Evolutionary conservation across 257 asterid genomes (phyloP), one percentile per base, ranked within the genome.

Genomic region (Nicotiana knightiana): DNA sequence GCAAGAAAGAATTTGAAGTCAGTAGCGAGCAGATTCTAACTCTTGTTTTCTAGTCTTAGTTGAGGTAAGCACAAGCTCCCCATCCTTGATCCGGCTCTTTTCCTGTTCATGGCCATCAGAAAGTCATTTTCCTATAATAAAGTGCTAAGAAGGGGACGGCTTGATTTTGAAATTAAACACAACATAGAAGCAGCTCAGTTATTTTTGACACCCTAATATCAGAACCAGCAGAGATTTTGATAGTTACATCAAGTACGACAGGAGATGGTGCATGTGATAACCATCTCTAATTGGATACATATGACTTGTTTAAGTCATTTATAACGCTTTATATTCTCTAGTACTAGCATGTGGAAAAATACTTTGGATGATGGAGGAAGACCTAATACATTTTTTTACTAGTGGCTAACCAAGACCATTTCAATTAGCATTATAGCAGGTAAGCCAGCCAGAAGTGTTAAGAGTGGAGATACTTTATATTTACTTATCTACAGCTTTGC

Each of bases 11-110:
- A 73, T 15, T 33, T 1, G 51, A 26, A 35, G 46, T 65, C 39
- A 81, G 21, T 9, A 66, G 78, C 30, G 66, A 37, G 55, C 78
- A 32, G 78, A 37, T 81, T 46, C 12, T 81, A 66, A 81, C 83
- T 53, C 83, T 57, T 81, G 83, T 81, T 66, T 81, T 66, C 83
- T 65, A 66, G 83, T 81, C 78, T 66, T 81, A 18, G 83, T 64
- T 66, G 83, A 81, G 26, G 83, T 66, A 17, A 81, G 77, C 66
- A 64, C 78, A 18, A 81, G 83, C 83, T 81, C 76, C 55, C 83
- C 83, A 66, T 81, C 83, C n/a, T 66, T 81, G 63, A 81, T 81
- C 66, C 78, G 73, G n/a, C 48, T 43, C 5, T 66, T 66, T 81
- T 81, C 83, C 83, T 81, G 83, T 46, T 15, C 65, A 81, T 43